Conservation (phyloP, 2,329 filamentous ascomycete genomes). For the Diaporthe destruens region DNA sequence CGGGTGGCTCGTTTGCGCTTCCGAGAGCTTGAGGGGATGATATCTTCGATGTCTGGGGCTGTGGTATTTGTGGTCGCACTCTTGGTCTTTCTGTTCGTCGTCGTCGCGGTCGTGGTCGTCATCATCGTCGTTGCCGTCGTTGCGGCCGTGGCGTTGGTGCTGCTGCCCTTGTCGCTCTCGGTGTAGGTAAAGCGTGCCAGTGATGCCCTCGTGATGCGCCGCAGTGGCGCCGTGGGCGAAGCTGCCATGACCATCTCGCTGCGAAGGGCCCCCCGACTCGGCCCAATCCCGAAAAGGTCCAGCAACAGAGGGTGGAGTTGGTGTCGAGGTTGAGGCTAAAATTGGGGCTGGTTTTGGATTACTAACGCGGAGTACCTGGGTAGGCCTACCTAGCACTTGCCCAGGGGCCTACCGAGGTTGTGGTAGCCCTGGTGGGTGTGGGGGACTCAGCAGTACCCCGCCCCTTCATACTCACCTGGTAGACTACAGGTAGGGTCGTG, state of each 20-base stretch:
- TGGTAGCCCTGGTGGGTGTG: too few species aligned
- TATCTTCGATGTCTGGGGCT: constrained; percentile 52
- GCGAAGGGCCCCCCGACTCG: too few species aligned
- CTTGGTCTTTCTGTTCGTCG: constrained; percentile 33
- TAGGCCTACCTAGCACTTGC: too few species aligned
- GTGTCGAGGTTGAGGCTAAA: not conserved
- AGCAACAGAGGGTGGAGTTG: too few species aligned
- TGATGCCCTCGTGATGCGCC: constrained; percentile 63
- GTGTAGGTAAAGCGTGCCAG: constrained; percentile 62
- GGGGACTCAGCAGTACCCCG: too few species aligned
- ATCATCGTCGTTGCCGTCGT: constrained; percentile 35
- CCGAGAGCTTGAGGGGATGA: constrained; percentile 46
- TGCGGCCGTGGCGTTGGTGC: too few species aligned
- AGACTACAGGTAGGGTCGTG: too few species aligned
- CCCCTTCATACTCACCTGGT: too few species aligned
- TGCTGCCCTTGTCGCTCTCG: constrained; percentile 37
- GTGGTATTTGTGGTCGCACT: constrained; percentile 42
- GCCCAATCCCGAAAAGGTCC: not conserved
- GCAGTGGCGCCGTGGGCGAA: constrained; percentile 48
- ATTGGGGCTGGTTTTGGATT: not conserved
- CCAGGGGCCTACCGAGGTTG: not conserved
- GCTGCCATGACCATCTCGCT: constrained; percentile 40
- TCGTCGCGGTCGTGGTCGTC: constrained; percentile 45
- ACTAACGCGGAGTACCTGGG: not conserved
- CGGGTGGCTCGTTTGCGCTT: constrained; percentile 49